Conservation (phyloP, 169 alveolate genomes). For the Plasmodium gallinaceum region DNA sequence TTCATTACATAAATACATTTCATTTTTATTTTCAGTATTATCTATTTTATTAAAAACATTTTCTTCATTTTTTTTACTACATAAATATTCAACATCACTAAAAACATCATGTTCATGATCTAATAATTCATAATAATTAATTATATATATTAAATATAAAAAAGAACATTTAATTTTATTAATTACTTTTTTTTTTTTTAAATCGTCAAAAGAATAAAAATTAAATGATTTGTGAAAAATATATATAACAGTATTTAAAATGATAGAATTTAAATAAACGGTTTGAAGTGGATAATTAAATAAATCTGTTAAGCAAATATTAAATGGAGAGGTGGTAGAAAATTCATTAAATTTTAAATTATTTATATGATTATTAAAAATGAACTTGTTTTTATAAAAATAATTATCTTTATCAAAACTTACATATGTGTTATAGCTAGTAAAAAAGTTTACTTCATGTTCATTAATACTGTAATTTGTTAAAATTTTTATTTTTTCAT, state of each 20-base stretch:
- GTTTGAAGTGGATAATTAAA: conserved; percentile 65
- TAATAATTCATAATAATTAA: conserved; percentile 35
- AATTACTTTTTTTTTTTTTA: conserved; percentile 15
- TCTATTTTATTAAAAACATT: conserved; percentile 5
- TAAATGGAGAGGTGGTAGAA: conserved; percentile 42
- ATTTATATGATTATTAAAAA: conserved; percentile 11
- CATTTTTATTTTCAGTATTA: not conserved
- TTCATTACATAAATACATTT: not conserved
- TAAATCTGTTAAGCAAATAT: conserved; percentile 41
- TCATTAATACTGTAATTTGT: conserved; percentile 10
- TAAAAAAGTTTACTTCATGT: conserved; percentile 35
- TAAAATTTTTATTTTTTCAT: conserved; percentile 39
- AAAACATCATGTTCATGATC: not conserved
- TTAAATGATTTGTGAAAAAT: conserved; percentile 53
- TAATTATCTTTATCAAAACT: conserved; percentile 54
- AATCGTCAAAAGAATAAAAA: conserved; percentile 35
- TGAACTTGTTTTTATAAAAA: conserved; percentile 21
- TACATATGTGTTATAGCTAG: conserved; percentile 35
- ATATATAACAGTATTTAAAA: conserved; percentile 50
- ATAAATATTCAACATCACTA: not conserved
- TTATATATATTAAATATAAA: conserved; percentile 41
- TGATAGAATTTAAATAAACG: conserved; percentile 43
- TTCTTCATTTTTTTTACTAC: not conserved
- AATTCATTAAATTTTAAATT: conserved; percentile 8
- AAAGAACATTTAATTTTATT: conserved; percentile 48